Evolutionary conservation across 768 basidiomycete genomes (phyloP).

Genomic region (Xerocomellus intermedius): DNA sequence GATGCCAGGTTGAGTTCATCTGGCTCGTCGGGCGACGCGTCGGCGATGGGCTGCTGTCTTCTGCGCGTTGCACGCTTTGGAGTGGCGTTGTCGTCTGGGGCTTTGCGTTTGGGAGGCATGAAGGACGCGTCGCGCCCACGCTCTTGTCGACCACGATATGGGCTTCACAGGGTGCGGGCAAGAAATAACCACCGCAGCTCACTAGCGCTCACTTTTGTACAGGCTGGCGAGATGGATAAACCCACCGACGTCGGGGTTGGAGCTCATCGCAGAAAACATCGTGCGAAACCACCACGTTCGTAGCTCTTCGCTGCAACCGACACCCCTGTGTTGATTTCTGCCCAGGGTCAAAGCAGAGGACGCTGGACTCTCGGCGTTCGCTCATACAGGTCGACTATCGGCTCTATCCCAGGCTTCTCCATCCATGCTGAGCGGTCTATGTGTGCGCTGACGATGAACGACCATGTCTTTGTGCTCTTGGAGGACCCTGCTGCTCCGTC

Average conservation of each 20-base stretch:
- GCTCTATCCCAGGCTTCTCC: constrained; percentile 50
- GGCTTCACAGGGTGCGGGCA: constrained; percentile 58
- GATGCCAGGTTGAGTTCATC: constrained; percentile 32
- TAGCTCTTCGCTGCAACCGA: constrained; percentile 15
- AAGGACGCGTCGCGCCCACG: constrained; percentile 25
- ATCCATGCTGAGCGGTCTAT: constrained; percentile 63
- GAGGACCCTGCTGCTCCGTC: constrained; percentile 75
- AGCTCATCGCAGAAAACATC: constrained; percentile 69
- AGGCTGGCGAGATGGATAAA: constrained; percentile 83
- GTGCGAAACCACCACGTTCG: constrained; percentile 64
- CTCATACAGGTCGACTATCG: constrained; percentile 72
- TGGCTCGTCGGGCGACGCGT: constrained; percentile 15
- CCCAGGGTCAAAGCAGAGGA: constrained; percentile 57
- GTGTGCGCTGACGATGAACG: constrained; percentile 75
- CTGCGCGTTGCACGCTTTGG: constrained; percentile 36
- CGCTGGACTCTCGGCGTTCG: constrained; percentile 70
- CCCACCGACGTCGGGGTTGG: constrained; percentile 70
- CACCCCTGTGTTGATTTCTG: constrained; percentile 16
- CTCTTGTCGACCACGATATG: constrained; percentile 37
- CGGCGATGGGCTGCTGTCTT: constrained; percentile 5
- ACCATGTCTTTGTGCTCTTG: constrained; percentile 75
- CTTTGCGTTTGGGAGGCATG: constrained; percentile 45
- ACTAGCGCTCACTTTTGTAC: neutral
- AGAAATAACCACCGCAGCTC: neutral
- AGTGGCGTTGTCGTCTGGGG: constrained; percentile 22